phyloP scores from a whole-genome alignment of 108 stramenopile genomes.

The Craspedostauros australis region DNA sequence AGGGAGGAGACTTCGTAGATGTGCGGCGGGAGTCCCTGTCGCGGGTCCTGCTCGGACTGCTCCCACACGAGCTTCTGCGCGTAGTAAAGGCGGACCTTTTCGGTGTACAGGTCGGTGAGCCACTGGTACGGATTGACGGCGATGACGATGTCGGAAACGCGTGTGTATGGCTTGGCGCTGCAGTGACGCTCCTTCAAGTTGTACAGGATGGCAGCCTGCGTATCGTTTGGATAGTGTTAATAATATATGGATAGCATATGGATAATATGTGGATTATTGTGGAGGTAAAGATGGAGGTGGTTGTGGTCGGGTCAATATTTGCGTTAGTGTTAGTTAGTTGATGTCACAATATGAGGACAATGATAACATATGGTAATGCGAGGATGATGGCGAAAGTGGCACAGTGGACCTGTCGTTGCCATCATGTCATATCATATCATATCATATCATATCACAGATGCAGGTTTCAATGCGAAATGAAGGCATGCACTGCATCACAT shows the following conservation, averaged over 20 bases:
- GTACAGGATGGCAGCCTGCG: slow-evolving; percentile 72
- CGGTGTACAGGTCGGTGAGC: slow-evolving; percentile 60
- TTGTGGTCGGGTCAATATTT: too few relatives aligned
- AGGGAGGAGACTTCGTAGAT: slow-evolving; percentile 65
- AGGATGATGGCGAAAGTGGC: too few relatives aligned
- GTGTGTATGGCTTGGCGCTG: slow-evolving; percentile 70
- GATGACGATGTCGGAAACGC: slow-evolving; percentile 83
- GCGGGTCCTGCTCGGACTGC: slow-evolving; percentile 10
- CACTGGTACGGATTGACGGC: slow-evolving; percentile 89
- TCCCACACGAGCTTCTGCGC: slow-evolving; percentile 64
- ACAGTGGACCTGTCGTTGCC: too few relatives aligned
- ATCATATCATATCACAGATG: slow-evolving; percentile 7
- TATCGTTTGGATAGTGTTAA: slow-evolving; percentile 36
- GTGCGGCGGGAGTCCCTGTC: slow-evolving; percentile 40
- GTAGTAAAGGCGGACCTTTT: slow-evolving; percentile 51
- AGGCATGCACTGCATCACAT: neutral
- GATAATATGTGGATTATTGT: neutral
- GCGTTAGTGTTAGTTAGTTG: too few relatives aligned
- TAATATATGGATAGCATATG: neutral
- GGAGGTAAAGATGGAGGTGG: too few relatives aligned
- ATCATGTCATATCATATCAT: neutral
- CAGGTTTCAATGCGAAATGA: slow-evolving; percentile 63
- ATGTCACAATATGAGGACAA: too few relatives aligned
- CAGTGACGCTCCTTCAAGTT: slow-evolving; percentile 68
- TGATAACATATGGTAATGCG: too few relatives aligned